These are phyloP conservation scores for Massariosphaeria phaeospora DNA, from an alignment of 495 filamentous ascomycete genomes.

Conservation along the genomic window DNA sequence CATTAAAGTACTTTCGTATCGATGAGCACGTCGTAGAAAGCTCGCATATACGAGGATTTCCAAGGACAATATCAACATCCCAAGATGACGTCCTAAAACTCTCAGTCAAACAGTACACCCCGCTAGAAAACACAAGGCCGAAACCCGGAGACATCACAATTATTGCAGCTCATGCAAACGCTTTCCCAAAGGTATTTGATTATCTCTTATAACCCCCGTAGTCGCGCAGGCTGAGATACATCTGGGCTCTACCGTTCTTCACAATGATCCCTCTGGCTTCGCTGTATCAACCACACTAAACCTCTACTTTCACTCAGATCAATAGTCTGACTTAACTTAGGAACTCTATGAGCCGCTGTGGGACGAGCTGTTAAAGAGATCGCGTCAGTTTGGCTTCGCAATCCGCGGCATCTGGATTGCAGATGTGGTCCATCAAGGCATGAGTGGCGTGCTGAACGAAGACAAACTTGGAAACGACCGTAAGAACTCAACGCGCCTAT, in stretches of 20 bases:
- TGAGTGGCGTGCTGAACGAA: conserved; percentile 42
- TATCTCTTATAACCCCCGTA: not conserved
- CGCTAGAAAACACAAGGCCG: conserved; percentile 32
- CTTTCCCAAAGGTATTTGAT: conserved; percentile 42
- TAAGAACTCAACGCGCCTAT: conserved; percentile 19
- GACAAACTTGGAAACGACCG: conserved; percentile 42
- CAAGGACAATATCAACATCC: conserved; percentile 34
- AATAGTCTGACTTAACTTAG: conserved; percentile 21
- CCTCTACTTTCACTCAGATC: not conserved
- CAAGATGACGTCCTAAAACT: conserved; percentile 43
- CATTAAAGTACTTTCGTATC: conserved; percentile 35
- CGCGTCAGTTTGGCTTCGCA: conserved; percentile 32
- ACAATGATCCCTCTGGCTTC: too few relatives aligned
- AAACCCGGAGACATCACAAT: conserved; percentile 42
- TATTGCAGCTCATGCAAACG: conserved; percentile 47
- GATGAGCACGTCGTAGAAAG: conserved; percentile 39
- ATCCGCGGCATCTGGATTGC: conserved; percentile 46
- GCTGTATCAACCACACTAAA: too few relatives aligned
- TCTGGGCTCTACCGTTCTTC: not conserved
- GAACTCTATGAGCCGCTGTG: conserved; percentile 48
- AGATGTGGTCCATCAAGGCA: conserved; percentile 45
- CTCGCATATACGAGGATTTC: conserved; percentile 41
- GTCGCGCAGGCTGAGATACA: not conserved
- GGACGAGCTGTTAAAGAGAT: conserved; percentile 40
- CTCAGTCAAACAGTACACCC: conserved; percentile 47